Evolutionary conservation across 495 filamentous ascomycete genomes (phyloP).

Genomic region (Xylaria intraflava): DNA sequence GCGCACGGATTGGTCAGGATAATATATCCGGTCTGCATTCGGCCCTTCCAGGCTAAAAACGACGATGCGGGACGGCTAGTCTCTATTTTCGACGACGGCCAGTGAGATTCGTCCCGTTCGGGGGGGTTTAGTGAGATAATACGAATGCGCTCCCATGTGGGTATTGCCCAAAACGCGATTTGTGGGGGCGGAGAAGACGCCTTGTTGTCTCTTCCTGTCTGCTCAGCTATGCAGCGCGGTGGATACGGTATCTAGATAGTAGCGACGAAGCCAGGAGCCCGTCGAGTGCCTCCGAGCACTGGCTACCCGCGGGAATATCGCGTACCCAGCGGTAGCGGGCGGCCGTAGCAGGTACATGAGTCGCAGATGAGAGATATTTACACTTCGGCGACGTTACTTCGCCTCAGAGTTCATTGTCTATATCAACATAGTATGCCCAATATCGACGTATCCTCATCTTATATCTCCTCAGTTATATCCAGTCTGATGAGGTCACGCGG

Average conservation of each 20-base stretch:
- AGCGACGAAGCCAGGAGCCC: too few relatives aligned
- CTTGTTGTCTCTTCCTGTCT: constrained; percentile 8
- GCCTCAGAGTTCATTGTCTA: neutral
- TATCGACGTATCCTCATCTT: too few relatives aligned
- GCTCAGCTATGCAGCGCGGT: constrained; percentile 11
- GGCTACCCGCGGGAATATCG: too few relatives aligned
- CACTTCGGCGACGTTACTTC: neutral
- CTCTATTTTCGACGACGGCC: neutral
- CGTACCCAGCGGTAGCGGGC: too few relatives aligned
- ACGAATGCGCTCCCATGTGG: neutral
- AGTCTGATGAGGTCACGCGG: too few relatives aligned
- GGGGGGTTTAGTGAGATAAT: neutral
- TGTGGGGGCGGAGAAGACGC: constrained; percentile 9
- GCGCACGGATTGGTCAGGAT: constrained; percentile 26
- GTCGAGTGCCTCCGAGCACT: too few relatives aligned
- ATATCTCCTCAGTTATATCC: too few relatives aligned
- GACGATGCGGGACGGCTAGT: constrained; percentile 14
- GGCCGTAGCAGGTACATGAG: too few relatives aligned
- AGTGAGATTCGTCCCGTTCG: constrained; percentile 4
- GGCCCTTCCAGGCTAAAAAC: constrained; percentile 28
- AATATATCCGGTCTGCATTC: constrained; percentile 20
- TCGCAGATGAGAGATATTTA: neutral
- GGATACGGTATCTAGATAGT: too few relatives aligned
- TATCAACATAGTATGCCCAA: too few relatives aligned
- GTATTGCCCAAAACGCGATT: constrained; percentile 4